phyloP scores from a whole-genome alignment of 768 basidiomycete species.

The Amanita muscaria region DNA sequence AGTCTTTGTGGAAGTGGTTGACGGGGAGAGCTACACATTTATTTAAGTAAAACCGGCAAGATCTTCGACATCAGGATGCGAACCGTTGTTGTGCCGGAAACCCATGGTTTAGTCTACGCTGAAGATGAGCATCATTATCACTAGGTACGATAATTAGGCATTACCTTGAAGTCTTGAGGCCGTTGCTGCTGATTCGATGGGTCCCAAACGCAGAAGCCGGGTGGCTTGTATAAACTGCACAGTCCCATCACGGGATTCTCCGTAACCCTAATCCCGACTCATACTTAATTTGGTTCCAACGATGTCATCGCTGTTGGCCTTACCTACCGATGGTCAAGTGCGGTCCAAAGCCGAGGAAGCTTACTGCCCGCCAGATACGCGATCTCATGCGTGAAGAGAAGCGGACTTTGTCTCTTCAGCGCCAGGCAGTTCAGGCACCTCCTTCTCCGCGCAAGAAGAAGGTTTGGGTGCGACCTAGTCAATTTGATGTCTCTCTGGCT shows the following conservation, averaged over 20 bases:
- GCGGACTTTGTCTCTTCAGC: background rate
- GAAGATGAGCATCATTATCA: background rate
- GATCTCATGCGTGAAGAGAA: slow-evolving; percentile 3
- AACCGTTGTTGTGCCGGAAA: slow-evolving; percentile 76
- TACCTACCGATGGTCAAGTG: slow-evolving; percentile 7
- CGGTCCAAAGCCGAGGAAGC: slow-evolving; percentile 6
- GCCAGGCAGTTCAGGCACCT: background rate
- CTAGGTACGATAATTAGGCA: slow-evolving; percentile 7
- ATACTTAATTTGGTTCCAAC: too few relatives aligned
- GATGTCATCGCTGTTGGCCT: background rate
- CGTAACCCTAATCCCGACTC: slow-evolving; percentile 27
- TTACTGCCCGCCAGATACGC: slow-evolving; percentile 4
- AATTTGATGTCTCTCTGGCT: background rate
- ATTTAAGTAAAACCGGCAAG: slow-evolving; percentile 8
- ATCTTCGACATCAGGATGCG: slow-evolving; percentile 16
- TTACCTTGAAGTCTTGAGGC: slow-evolving; percentile 41
- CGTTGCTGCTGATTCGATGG: slow-evolving; percentile 27
- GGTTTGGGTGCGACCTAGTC: background rate
- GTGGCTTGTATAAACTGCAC: slow-evolving; percentile 36
- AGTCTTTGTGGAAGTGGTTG: slow-evolving; percentile 98
- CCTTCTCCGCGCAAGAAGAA: slow-evolving; percentile 1
- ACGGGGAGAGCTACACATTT: slow-evolving; percentile 63
- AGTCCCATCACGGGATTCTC: slow-evolving; percentile 29
- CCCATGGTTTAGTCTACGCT: slow-evolving; percentile 53
- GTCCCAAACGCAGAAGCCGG: slow-evolving; percentile 18